A percentile compares a stretch with the other conserved stretches of the same genome.
Evolutionary conservation across 129 eudicot species (phyloP).

Genomic region (Lactuca sativa): DNA sequence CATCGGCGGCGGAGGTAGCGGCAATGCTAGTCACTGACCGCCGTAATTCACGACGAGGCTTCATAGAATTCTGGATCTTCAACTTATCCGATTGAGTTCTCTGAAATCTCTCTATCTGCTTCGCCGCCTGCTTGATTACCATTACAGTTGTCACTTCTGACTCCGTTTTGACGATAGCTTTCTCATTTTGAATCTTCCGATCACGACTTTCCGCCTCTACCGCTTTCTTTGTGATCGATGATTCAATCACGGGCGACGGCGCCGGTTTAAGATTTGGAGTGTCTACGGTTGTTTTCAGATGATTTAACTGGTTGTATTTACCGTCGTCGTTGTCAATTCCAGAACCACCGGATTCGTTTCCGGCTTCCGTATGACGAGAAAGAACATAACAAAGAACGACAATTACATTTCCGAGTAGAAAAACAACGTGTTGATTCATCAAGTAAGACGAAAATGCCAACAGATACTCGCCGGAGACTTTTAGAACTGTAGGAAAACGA

Average conservation of each 20-base stretch:
- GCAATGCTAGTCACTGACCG: slow-evolving; percentile 56
- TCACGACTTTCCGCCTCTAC: slow-evolving; percentile 30
- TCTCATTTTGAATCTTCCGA: slow-evolving; percentile 25
- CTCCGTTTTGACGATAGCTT: slow-evolving; percentile 15
- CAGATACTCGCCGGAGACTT: slow-evolving; percentile 27
- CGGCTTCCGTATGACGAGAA: slow-evolving; percentile 46
- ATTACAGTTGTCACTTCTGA: slow-evolving; percentile 36
- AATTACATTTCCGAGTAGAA: slow-evolving; percentile 68
- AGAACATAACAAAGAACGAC: slow-evolving; percentile 43
- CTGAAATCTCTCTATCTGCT: slow-evolving; percentile 52
- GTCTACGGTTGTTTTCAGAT: not conserved
- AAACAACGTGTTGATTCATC: slow-evolving; percentile 62
- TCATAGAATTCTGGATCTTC: slow-evolving; percentile 34
- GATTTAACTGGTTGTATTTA: slow-evolving; percentile 7
- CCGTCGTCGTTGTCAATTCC: slow-evolving; percentile 31
- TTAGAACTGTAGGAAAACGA: slow-evolving; percentile 37
- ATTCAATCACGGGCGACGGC: not conserved
- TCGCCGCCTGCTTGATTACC: slow-evolving; percentile 54
- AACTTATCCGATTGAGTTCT: slow-evolving; percentile 62
- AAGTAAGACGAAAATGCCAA: slow-evolving; percentile 28
- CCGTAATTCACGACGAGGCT: slow-evolving; percentile 41
- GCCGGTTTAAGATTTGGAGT: not conserved
- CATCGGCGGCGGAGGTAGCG: not conserved
- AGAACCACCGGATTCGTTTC: slow-evolving; percentile 15
- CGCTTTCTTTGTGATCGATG: slow-evolving; percentile 6